These are phyloP conservation scores for Serendipita sp. DNA, from an alignment of 768 basidiomycete genomes.

Conservation along the genomic window DNA sequence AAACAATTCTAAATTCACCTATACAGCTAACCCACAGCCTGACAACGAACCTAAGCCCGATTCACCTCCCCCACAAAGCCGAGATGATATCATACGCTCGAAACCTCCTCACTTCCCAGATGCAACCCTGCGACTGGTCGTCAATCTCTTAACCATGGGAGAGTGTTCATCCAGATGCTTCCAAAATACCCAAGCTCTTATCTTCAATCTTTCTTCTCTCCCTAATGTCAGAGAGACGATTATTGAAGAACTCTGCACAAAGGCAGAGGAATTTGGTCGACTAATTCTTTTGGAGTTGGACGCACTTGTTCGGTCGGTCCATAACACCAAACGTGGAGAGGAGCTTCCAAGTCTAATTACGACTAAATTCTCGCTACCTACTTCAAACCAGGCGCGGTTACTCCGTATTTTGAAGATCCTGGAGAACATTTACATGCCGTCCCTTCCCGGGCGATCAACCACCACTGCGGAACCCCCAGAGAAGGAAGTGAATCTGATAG, in stretches of 20 bases:
- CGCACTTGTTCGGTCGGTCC: constrained; percentile 49
- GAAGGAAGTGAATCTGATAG: constrained; percentile 57
- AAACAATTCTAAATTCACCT: constrained; percentile 17
- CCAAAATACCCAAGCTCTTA: constrained; percentile 78
- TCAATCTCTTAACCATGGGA: constrained; percentile 92
- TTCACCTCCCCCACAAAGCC: constrained; percentile 8
- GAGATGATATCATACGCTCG: constrained; percentile 26
- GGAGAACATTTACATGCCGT: constrained; percentile 82
- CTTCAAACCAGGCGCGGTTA: constrained; percentile 91
- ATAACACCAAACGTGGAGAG: constrained; percentile 32
- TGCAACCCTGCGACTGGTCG: constrained; percentile 71
- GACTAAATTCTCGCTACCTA: constrained; percentile 82
- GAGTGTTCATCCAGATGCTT: constrained; percentile 96
- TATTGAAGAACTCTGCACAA: constrained; percentile 67
- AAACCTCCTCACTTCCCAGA: constrained; percentile 76
- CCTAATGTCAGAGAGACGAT: constrained; percentile 80
- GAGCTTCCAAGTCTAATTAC: constrained; percentile 51
- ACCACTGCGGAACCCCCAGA: constrained; percentile 16
- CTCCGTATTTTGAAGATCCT: constrained; percentile 91
- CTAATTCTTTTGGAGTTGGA: constrained; percentile 59
- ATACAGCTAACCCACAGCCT: neutral
- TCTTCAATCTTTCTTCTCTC: constrained; percentile 80
- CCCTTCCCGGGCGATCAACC: constrained; percentile 20
- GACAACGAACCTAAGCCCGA: neutral
- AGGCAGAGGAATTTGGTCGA: constrained; percentile 79